phyloP scores from a whole-genome alignment of 1,284 basidiomycete genomes.

The Pseudozyma hubeiensis region DNA sequence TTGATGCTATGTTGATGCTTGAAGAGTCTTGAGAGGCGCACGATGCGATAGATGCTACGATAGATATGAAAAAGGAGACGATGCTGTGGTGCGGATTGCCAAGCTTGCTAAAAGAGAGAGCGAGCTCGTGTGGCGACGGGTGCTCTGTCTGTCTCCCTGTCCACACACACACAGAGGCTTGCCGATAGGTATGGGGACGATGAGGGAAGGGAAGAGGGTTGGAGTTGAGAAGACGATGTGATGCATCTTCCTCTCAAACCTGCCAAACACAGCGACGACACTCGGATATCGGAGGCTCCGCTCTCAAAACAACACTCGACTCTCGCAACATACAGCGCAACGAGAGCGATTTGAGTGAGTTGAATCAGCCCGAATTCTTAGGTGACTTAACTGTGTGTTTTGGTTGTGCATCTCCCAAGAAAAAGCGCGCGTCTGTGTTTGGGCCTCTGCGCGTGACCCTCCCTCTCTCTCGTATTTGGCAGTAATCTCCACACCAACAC shows the following conservation, averaged over 20 bases:
- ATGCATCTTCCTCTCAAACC: not conserved
- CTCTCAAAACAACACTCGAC: constrained; percentile 13
- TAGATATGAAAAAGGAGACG: not conserved
- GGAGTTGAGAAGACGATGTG: not conserved
- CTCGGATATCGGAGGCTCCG: constrained; percentile 11
- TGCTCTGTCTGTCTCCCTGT: too few relatives aligned
- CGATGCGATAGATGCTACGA: constrained; percentile 3
- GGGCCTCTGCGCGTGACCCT: not conserved
- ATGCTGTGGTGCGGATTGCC: not conserved
- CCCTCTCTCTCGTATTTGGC: not conserved
- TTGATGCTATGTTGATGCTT: constrained; percentile 1
- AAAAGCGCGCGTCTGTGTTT: not conserved
- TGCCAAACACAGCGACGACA: not conserved
- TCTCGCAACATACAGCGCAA: too few relatives aligned
- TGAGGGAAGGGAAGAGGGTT: not conserved
- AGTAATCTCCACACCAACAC: constrained; percentile 1
- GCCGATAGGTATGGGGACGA: too few relatives aligned
- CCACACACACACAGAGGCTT: too few relatives aligned
- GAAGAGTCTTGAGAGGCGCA: not conserved
- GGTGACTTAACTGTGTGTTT: too few relatives aligned
- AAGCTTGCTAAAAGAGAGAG: too few relatives aligned
- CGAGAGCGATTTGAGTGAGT: too few relatives aligned
- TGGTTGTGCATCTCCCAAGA: too few relatives aligned
- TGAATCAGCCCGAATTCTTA: too few relatives aligned
- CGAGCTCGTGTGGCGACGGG: too few relatives aligned